Evolutionary conservation across 306 rosid species (phyloP).

Genomic region (Vachellia collinsii): DNA sequence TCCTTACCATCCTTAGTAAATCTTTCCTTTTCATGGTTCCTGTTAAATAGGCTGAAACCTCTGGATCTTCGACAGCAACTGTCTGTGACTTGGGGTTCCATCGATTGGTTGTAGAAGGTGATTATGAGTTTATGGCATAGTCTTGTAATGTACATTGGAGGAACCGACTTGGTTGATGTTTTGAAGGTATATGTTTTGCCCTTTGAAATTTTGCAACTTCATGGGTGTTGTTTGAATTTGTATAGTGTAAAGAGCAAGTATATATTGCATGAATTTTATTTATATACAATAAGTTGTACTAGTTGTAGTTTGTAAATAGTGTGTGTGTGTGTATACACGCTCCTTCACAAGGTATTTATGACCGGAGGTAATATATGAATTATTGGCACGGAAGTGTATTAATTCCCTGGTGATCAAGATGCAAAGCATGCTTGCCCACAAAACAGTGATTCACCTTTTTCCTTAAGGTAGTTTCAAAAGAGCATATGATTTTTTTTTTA

Average conservation of each 20-base stretch:
- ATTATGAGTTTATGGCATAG: background rate
- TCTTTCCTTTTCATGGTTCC: conserved; percentile 32
- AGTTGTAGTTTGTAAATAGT: too few species aligned
- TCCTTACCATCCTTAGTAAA: background rate
- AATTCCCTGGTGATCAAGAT: too few species aligned
- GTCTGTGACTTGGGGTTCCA: conserved; percentile 24
- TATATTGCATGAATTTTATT: background rate
- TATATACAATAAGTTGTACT: too few species aligned
- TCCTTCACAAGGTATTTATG: too few species aligned
- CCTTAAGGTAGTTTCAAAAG: too few species aligned
- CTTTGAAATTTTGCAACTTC: background rate
- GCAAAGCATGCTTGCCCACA: too few species aligned
- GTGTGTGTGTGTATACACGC: too few species aligned
- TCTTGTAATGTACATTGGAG: conserved; percentile 14
- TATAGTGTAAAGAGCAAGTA: background rate
- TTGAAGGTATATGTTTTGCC: background rate
- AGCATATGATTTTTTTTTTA: too few species aligned
- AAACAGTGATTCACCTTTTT: too few species aligned
- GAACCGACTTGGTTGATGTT: conserved; percentile 22
- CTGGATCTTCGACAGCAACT: conserved; percentile 31
- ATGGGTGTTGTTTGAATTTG: background rate
- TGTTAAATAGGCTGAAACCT: conserved; percentile 4
- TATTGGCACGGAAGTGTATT: too few species aligned
- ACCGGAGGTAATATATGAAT: too few species aligned
- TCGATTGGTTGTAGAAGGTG: conserved; percentile 8